Evolutionary conservation across 306 rosid genomes (phyloP), one percentile per base, ranked within the genome.

Genomic region (Cyclanthera cordifolia): DNA sequence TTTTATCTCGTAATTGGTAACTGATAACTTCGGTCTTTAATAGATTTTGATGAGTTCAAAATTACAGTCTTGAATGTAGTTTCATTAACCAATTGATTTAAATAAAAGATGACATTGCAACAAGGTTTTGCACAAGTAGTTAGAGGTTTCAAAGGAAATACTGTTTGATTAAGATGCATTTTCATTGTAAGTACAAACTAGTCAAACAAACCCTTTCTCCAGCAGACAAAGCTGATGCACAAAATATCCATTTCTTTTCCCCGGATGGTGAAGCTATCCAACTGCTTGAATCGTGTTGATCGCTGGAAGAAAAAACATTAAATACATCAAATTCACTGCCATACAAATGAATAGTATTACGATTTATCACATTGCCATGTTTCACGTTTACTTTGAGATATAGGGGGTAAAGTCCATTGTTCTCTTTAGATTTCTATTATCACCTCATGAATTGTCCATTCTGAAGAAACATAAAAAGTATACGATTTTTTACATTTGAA

Each of bases 151-250:
- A 24, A 43, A 64, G 19, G 9, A 46, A 10, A 34, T 12, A 17
- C 6, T 34, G 11, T 6, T 57, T 19, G 11, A 5, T 27, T 28
- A 57, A 15, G 5, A 57, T 65, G 37, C 2, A 6, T 14, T 34
- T 23, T 14, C 6, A 16, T 21, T 19, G 21, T 43, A 64, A 37
- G 8, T 37, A 37, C 43, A 37, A 37, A 37, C 12, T 19, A 52
- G 58, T 28, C 34, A 4, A 57, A 78, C 63, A 25, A 72, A 93
- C 99, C 95, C 84, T 93, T 63, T 93, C 95, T 56, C 85, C 86
- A 14, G 74, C 27, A 66, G 99, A 83, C 70, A 90, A 75, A 77
- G 90, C 95, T 74, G 99, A 93, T 68, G 91, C 95, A 76, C 99
- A 90, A 17, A 93, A 81, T 24, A 82, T 78, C 90, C 80, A 41